Evolutionary conservation across 2,329 filamentous ascomycete genomes (phyloP).

Genomic region (Aureobasidium sp.): DNA sequence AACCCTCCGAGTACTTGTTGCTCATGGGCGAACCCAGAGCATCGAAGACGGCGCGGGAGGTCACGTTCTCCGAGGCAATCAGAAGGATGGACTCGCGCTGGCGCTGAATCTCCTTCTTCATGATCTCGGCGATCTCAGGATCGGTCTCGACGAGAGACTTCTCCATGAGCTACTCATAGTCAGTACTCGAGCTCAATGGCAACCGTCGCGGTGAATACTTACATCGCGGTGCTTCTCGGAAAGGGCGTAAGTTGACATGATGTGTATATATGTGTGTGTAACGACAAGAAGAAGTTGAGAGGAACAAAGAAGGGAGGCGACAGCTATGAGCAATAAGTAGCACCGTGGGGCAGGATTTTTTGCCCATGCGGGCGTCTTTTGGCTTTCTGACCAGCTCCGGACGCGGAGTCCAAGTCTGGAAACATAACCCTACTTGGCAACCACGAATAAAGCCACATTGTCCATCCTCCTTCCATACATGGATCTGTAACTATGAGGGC

Average conservation of each 20-base stretch:
- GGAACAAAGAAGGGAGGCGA: neutral
- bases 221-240: constrained; percentile 60
- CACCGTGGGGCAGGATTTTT: constrained; percentile 10
- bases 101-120: constrained; percentile 93
- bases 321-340: constrained; percentile 4
- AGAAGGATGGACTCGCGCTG: constrained; percentile 98
- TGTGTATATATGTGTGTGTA: constrained; percentile 10
- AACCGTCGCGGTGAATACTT: constrained; percentile 27
- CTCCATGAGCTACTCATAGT: constrained; percentile 72
- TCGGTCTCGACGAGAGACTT: constrained; percentile 87
- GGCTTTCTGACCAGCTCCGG: constrained; percentile 5
- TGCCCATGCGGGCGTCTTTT: neutral
- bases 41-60: constrained; percentile 95
- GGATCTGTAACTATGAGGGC: neutral
- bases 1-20: constrained; percentile 98
- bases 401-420: constrained; percentile 4
- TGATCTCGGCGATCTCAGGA: constrained; percentile 91
- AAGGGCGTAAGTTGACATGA: constrained; percentile 48
- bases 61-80: constrained; percentile 99
- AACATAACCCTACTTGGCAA: constrained; percentile 1
- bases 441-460: neutral
- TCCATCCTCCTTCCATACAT: neutral
- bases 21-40: constrained; percentile 87
- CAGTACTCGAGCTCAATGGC: neutral
- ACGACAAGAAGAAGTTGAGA: neutral